A percentile compares a stretch with the other conserved stretches of the same genome.
These are phyloP conservation scores for Myriosclerotinia scirpicola DNA, from an alignment of 2,329 filamentous ascomycete genomes.

Conservation along the genomic window DNA sequence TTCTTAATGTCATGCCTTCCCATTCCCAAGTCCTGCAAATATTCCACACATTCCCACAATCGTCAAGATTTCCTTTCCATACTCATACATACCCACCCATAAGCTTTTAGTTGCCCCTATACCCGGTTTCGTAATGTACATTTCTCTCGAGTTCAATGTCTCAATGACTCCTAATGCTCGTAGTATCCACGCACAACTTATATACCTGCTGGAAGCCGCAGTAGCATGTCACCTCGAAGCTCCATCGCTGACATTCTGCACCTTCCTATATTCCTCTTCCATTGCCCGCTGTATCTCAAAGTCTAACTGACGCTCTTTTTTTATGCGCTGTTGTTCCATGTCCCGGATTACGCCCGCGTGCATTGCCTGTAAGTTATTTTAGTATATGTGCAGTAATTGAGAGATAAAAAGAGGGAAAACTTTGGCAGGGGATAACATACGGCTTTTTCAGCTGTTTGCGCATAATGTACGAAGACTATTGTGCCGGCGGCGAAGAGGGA, in stretches of 20 bases:
- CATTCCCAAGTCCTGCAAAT: background rate
- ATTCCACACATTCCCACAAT: background rate
- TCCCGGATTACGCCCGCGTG: conserved; percentile 92
- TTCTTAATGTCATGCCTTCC: background rate
- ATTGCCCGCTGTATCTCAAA: conserved; percentile 88
- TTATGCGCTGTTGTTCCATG: conserved; percentile 88
- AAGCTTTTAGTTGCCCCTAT: background rate
- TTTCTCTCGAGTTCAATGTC: background rate
- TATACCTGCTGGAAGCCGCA: conserved; percentile 9
- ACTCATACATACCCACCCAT: conserved; percentile 1
- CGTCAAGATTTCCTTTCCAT: background rate
- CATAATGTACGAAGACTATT: conserved; percentile 83
- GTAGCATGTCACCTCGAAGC: conserved; percentile 19
- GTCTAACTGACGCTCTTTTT: conserved; percentile 86
- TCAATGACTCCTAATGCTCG: background rate
- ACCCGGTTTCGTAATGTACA: conserved; percentile 4
- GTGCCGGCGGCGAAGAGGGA: conserved; percentile 74
- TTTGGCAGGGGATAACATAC: conserved; percentile 51
- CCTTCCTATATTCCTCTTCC: conserved; percentile 85
- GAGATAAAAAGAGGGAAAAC: background rate
- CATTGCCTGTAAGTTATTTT: conserved; percentile 67
- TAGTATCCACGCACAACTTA: background rate
- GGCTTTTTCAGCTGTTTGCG: conserved; percentile 79
- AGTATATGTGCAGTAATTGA: background rate
- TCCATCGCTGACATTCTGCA: conserved; percentile 71